phyloP scores from a whole-genome alignment of 495 filamentous ascomycete species.

The Trichodelitschia bisporula region DNA sequence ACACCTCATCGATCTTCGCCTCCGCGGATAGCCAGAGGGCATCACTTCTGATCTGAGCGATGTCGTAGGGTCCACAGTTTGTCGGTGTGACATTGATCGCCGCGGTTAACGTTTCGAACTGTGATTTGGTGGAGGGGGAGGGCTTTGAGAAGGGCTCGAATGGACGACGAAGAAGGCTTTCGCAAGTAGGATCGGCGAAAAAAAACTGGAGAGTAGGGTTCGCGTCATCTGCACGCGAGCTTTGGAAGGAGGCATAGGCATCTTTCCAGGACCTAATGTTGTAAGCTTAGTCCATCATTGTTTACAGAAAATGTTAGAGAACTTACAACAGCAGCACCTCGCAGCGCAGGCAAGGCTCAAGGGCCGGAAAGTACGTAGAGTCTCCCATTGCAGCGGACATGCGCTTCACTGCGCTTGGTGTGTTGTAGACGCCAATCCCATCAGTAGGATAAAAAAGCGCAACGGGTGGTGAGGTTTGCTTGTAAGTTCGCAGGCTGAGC shows the following conservation, averaged over 20 bases:
- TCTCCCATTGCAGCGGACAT: not conserved
- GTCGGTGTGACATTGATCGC: constrained; percentile 67
- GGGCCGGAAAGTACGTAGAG: not conserved
- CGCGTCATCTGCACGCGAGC: not conserved
- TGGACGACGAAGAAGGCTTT: no score
- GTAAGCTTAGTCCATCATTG: not conserved
- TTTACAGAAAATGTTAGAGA: not conserved
- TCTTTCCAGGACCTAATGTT: not conserved
- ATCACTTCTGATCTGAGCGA: constrained; percentile 67
- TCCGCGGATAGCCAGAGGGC: constrained; percentile 61
- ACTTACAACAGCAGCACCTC: not conserved
- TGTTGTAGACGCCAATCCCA: not conserved
- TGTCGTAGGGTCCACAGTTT: constrained; percentile 38
- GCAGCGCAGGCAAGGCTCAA: not conserved
- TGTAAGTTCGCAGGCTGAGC: not conserved
- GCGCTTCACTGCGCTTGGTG: not conserved
- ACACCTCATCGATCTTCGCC: constrained; percentile 53
- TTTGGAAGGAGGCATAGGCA: not conserved
- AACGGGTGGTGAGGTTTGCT: not conserved
- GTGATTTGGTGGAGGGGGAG: constrained; percentile 33
- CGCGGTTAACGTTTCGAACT: constrained; percentile 70
- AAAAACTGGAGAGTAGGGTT: no score
- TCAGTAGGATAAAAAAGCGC: not conserved
- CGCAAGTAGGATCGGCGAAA: no score
- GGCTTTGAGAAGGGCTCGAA: constrained; percentile 34